Base-by-base conservation (phyloP, 2,329 filamentous ascomycete species). In the Hypomyces perniciosus region DNA sequence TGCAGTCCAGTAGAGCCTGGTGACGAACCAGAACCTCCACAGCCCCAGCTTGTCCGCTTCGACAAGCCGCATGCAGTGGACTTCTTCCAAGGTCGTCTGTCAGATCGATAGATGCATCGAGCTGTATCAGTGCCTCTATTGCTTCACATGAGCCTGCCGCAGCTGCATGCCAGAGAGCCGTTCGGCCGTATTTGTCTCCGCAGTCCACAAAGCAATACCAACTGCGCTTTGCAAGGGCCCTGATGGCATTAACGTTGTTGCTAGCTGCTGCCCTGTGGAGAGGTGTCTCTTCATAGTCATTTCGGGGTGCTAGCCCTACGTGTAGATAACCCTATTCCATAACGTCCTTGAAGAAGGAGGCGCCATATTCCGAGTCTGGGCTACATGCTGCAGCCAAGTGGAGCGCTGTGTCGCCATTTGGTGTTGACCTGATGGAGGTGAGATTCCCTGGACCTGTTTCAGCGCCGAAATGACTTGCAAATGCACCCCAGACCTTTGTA, bases 231-330 rank as follows among this genome's bases (percentile, higher is more conserved):
- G n/a, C 30, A 4, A 52, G 39, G 29, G 33, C 40, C 34, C 27
- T 27, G 27, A 52, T 44, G 4, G 40, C 45, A 27, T 12, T 37
- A 2, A 9, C 27, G 12, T 47, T 44, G 6, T 52, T 47, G 8
- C 30, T 39, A 8, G 50, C 50, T 1, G 50, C 44, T 20, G 50
- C 50, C 31, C 50, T 30, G 20, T 52, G 50, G 6, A 52, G 50
- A n/a, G 50, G 50, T 6, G 45, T 52, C 34, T 52, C 50, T 7
- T 52, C 50, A 48, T 48, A 48, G 5, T 5, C 5, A 28, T 52
- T 52, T 2, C 50, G 45, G 27, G 50, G 27, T 0, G 13, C 12
- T n/a, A 44, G 4, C 6, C 44, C 44, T 8, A 8, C 38, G 26
- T 39, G 28, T 2, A 44, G 33, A 27, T 26, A 27, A 28, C 45